phyloP scores from a whole-genome alignment of 768 basidiomycete species.

The Psilocybe tampanensis region DNA sequence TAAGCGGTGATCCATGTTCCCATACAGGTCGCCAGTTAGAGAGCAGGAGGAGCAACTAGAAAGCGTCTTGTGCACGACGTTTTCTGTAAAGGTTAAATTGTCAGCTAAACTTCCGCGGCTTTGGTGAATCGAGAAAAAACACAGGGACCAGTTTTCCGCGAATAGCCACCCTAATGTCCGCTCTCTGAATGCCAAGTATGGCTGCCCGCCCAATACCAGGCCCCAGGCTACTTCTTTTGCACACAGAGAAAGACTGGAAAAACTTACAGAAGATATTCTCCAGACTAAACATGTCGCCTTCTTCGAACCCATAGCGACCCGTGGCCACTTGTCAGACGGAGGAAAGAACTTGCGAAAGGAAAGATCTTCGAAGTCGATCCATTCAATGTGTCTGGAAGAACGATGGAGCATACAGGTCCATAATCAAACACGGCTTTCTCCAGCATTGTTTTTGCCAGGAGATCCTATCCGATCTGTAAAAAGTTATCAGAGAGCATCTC shows the following conservation, averaged over 20 bases:
- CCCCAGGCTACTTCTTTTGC: neutral
- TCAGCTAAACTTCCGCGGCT: conserved; percentile 4
- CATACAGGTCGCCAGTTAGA: neutral
- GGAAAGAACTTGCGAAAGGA: too few species aligned
- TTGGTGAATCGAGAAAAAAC: neutral
- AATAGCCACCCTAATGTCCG: conserved; percentile 5
- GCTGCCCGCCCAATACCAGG: neutral
- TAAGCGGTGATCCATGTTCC: neutral
- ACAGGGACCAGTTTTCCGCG: neutral
- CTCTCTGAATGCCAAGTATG: neutral
- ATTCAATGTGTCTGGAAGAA: too few species aligned
- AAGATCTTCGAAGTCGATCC: too few species aligned
- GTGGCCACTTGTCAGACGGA: neutral
- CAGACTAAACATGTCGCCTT: neutral
- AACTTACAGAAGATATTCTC: neutral
- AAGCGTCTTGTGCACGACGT: neutral
- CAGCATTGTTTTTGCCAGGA: neutral
- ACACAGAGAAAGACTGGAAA: neutral
- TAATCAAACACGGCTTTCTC: neutral
- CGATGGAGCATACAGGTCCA: neutral
- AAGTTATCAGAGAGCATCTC: neutral
- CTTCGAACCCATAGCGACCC: neutral
- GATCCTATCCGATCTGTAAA: neutral
- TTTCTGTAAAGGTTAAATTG: conserved; percentile 5
- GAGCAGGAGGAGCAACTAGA: neutral